Base-by-base conservation (phyloP, 1,284 basidiomycete species). In the Cronartium quercuum region DNA sequence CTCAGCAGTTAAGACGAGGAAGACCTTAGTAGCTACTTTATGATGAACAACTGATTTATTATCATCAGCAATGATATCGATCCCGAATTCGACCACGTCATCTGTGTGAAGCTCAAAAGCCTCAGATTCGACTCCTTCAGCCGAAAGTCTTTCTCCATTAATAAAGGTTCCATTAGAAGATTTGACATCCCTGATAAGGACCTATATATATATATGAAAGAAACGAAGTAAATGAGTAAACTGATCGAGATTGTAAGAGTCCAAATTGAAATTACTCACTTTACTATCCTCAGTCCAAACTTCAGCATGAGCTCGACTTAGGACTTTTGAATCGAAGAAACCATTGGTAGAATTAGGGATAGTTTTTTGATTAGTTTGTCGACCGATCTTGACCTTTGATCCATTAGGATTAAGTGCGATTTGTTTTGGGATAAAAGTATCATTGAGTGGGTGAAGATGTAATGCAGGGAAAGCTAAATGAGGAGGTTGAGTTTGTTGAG, bases 91-190 rank as follows among this genome's bases (percentile, higher is more conserved):
- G 77, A 92, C 89, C 77, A 94, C 90, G 81, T 98, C 94, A 79
- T 96, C 94, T 62, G 88, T 90, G 84, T 96, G 94, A 57, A 99
- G 87, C 83, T 97, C 92, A 78, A 88, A 95, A 0, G 93, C 91
- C 41, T 96, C 91, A 0, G 91, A 94, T 83, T 98, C 94, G 74
- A 92, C 86, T 35, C 91, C 91, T 82, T 99, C 94, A 0, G 87
- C 86, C 77, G 91, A 93, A 60, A 98, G 87, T 61, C 95, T 87
- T 78, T 96, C 92, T 71, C 92, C 89, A 79, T 99, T 98, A 83
- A 99, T 95, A 81, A 98, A 98, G 6, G 96, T 98, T 4, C 95
- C 95, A 79, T 98, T 98, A 0, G 92, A 95, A 76, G 92, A 94
- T 84, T 96, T 96, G 81, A 98, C 92, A 82, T 98, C 96, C 83